Conservation (phyloP, 2,329 filamentous ascomycete species). For the Fusarium agapanthi region DNA sequence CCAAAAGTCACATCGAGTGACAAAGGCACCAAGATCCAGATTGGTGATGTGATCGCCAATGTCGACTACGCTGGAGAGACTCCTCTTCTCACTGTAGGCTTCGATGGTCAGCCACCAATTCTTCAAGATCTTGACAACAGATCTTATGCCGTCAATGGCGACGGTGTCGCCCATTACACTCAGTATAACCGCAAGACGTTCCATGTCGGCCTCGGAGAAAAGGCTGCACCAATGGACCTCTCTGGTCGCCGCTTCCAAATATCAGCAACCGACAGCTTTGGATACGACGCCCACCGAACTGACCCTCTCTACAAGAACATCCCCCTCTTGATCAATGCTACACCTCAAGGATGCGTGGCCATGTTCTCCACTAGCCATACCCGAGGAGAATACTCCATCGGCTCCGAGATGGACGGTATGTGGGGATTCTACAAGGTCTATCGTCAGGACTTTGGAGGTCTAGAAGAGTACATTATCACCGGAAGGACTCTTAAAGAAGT, state of each 20-base stretch:
- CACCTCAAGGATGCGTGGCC: conserved; percentile 69
- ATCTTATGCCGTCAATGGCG: conserved; percentile 70
- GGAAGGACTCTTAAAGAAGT: conserved; percentile 73
- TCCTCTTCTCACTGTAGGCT: conserved; percentile 65
- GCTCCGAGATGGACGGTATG: conserved; percentile 78
- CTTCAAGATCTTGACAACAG: conserved; percentile 71
- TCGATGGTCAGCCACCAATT: conserved; percentile 60
- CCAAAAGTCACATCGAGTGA: conserved; percentile 44
- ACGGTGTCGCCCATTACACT: conserved; percentile 72
- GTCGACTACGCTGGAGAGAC: conserved; percentile 65
- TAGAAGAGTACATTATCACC: conserved; percentile 76
- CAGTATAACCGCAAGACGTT: conserved; percentile 68
- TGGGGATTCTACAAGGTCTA: conserved; percentile 81
- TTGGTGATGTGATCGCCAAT: conserved; percentile 60
- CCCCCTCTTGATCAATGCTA: conserved; percentile 74
- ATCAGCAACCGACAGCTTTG: conserved; percentile 76
- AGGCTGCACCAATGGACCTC: conserved; percentile 77
- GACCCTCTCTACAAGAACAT: conserved; percentile 82
- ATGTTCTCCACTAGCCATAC: conserved; percentile 74
- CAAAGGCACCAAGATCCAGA: conserved; percentile 53
- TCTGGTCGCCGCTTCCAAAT: conserved; percentile 72
- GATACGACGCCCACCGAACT: conserved; percentile 75
- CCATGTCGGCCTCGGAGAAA: conserved; percentile 77
- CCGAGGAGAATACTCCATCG: conserved; percentile 71
- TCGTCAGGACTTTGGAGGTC: conserved; percentile 74